A percentile compares a stretch with the other conserved stretches of the same genome.
These are phyloP conservation scores for Cardamine resedifolia DNA, from an alignment of 345 rosid genomes.

Conservation along the genomic window DNA sequence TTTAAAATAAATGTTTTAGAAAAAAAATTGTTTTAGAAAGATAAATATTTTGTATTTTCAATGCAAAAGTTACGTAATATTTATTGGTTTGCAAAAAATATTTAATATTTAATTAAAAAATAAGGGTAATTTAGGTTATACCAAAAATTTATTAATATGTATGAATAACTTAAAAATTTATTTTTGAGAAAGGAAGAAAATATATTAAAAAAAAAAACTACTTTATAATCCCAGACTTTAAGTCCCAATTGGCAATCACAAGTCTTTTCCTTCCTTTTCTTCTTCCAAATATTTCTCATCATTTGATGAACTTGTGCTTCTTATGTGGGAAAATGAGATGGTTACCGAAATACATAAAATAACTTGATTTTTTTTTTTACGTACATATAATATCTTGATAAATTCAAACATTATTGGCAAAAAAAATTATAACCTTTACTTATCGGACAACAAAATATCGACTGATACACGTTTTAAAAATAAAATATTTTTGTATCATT, in stretches of 20 bases:
- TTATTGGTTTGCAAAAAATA: too few relatives aligned
- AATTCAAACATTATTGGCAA: neutral
- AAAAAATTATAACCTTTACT: neutral
- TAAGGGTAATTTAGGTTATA: too few relatives aligned
- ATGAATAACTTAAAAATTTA: too few relatives aligned
- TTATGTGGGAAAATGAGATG: neutral
- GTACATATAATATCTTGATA: neutral
- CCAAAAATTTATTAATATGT: too few relatives aligned
- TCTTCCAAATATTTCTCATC: neutral
- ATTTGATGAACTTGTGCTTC: neutral
- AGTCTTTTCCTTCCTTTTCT: neutral
- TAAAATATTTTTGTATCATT: neutral
- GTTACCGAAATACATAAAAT: neutral
- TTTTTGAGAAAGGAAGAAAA: too few relatives aligned
- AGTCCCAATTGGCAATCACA: neutral
- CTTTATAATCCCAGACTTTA: neutral
- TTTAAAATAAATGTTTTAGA: too few relatives aligned
- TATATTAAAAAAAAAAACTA: too few relatives aligned
- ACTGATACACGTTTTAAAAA: neutral
- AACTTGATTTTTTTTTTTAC: too few relatives aligned
- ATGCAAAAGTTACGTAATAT: too few relatives aligned
- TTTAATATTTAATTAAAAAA: too few relatives aligned
- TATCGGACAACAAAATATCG: neutral
- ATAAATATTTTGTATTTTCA: too few relatives aligned
- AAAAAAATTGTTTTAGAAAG: too few relatives aligned